Conservation (phyloP, 176 grass and related monocot species). For the Phoenix roebelenii region DNA sequence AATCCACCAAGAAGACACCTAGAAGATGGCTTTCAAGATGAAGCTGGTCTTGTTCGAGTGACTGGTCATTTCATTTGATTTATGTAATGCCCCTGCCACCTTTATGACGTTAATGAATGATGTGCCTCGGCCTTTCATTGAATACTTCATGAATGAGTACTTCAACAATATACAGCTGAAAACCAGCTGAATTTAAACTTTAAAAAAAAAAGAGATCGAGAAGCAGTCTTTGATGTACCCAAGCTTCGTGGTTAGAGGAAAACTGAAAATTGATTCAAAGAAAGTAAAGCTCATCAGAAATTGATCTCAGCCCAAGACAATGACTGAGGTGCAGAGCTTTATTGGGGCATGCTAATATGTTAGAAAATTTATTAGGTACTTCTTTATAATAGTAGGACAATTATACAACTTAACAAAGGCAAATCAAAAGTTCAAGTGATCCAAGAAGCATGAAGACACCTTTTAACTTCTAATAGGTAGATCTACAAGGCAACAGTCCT, state of each 20-base stretch:
- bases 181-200: neutral
- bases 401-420: too few relatives aligned
- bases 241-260: neutral
- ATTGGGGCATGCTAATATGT: too few relatives aligned
- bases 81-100: constrained; percentile 12
- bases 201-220: neutral
- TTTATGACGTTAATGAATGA: constrained; percentile 18
- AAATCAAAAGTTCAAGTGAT: too few relatives aligned
- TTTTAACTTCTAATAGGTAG: too few relatives aligned
- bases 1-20: constrained; percentile 6
- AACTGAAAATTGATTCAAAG: neutral
- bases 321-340: too few relatives aligned
- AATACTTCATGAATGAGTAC: constrained; percentile 1
- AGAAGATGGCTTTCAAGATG: constrained; percentile 15
- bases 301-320: too few relatives aligned
- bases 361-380: too few relatives aligned
- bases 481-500: too few relatives aligned
- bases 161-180: constrained; percentile 9
- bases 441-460: too few relatives aligned
- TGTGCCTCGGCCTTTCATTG: neutral
- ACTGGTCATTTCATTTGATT: constrained; percentile 10
- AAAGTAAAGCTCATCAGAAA: too few relatives aligned
- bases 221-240: neutral
- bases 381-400: too few relatives aligned
- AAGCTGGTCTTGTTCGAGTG: constrained; percentile 11